Base-by-base conservation (phyloP, 306 rosid genomes). In the Quercus mongolica region DNA sequence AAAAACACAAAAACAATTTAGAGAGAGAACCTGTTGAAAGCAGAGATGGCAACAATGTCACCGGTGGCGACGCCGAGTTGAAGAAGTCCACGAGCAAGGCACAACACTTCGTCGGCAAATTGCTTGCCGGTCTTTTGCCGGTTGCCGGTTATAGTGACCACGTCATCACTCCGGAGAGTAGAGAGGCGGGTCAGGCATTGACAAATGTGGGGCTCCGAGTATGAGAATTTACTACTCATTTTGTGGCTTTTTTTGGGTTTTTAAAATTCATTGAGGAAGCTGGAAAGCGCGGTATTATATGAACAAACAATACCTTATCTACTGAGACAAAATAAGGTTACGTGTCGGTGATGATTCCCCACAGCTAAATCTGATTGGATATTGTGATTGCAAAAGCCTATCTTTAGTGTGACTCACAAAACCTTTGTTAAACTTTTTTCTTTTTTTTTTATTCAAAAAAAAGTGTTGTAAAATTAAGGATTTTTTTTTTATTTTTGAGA, bases 31-130 rank as follows among this genome's bases (percentile, higher is more conserved):
- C 96, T 90, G 84, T 95, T 92, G 76, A 81, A 89, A 74, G 99
- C 97, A 77, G 92, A 91, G 79, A 95, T 90, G 72, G 91, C 91
- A 9, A 95, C 86, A 25, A 92, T 85, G 15, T 95, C 88, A 20
- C 96, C 97, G 1, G 92, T 78, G 20, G 75, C 26, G 78, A 95
- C 69, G 17, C 96, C 96, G 4, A 91, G 83, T 13, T 82, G 77
- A 59, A 83, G 80, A 1, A 95, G 87, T 10, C 97, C 96, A 9
- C 64, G 75, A 7, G 97, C 93, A 55, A 92, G 84, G 1, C 83
- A 76, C 78, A 80, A 6, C 6, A 92, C 99, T n/a, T 83, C 84
- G 35, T 84, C 85, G 55, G 79, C 92, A 14, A 95, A 86, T 56
- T 90, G 79, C 70, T 83, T 33, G 6, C 95, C 97, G 2, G 86